Conservation (phyloP, 345 rosid species). For the Firmiana major region DNA sequence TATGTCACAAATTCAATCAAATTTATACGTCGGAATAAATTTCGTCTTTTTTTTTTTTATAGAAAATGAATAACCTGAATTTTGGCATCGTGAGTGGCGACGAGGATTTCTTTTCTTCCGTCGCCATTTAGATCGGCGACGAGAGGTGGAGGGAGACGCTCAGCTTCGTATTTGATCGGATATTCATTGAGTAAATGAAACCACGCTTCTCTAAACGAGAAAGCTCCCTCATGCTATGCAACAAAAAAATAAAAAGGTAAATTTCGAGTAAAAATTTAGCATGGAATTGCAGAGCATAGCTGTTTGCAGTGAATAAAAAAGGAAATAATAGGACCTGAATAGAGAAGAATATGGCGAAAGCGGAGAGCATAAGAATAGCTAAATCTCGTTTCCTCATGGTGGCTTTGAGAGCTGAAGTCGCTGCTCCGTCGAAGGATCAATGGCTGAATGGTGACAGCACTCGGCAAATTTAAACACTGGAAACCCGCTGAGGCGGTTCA, state of each 20-base stretch:
- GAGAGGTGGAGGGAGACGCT: conserved; percentile 88
- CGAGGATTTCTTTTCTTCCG: conserved; percentile 82
- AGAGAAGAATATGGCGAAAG: conserved; percentile 97
- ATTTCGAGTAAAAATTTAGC: not conserved
- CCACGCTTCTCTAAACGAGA: conserved; percentile 96
- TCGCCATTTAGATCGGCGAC: conserved; percentile 95
- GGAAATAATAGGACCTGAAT: conserved; percentile 58
- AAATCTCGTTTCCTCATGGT: conserved; percentile 95
- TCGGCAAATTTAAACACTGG: not conserved
- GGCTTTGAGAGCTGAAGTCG: not conserved
- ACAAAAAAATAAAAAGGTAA: not conserved
- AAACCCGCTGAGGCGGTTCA: not conserved
- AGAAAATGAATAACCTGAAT: conserved; percentile 52
- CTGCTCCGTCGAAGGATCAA: not conserved
- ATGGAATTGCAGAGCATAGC: conserved; percentile 14
- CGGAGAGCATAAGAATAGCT: conserved; percentile 91
- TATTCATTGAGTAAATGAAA: conserved; percentile 73
- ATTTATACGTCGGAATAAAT: too few species aligned
- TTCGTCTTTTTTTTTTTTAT: not conserved
- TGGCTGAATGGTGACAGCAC: not conserved
- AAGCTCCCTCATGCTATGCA: conserved; percentile 89
- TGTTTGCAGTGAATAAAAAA: too few species aligned
- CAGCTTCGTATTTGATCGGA: conserved; percentile 84
- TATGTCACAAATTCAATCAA: not conserved
- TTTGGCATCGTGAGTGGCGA: conserved; percentile 91